phyloP scores from a whole-genome alignment of 306 rosid species.

The Quercus berberidifolia region DNA sequence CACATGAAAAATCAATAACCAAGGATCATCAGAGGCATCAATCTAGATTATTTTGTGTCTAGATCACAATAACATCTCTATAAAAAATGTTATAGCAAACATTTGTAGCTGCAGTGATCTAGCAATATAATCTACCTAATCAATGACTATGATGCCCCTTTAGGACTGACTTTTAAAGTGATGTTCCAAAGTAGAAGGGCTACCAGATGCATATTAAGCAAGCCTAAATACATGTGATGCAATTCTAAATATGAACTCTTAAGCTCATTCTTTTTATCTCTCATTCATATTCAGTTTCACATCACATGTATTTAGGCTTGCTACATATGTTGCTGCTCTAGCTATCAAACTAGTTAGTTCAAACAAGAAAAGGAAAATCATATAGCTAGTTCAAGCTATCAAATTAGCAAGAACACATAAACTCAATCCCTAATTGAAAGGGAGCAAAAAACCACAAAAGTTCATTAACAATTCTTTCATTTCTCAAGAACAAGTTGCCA shows the following conservation, averaged over 20 bases:
- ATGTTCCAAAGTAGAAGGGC: constrained; percentile 1
- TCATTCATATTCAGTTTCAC: too few relatives aligned
- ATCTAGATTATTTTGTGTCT: not conserved
- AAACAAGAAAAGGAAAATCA: too few relatives aligned
- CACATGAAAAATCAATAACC: constrained; percentile 16
- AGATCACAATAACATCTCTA: constrained; percentile 2
- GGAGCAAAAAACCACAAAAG: too few relatives aligned
- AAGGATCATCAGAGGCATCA: constrained; percentile 12
- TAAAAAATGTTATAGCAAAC: not conserved
- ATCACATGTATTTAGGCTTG: too few relatives aligned
- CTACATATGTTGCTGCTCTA: not conserved
- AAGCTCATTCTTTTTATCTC: too few relatives aligned
- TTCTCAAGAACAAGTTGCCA: too few relatives aligned
- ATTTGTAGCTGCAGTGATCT: not conserved
- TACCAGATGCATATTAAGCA: constrained; percentile 3
- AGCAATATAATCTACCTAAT: not conserved
- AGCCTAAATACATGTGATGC: not conserved
- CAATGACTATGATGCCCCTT: not conserved
- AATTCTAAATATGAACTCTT: too few relatives aligned
- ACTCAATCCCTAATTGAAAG: too few relatives aligned
- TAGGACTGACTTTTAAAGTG: constrained; percentile 15
- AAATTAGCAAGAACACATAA: too few relatives aligned
- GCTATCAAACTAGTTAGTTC: too few relatives aligned
- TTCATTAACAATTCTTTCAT: too few relatives aligned
- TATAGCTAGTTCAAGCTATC: too few relatives aligned